phyloP scores from a whole-genome alignment of 2,329 filamentous ascomycete species.

The Penicillium sp. region DNA sequence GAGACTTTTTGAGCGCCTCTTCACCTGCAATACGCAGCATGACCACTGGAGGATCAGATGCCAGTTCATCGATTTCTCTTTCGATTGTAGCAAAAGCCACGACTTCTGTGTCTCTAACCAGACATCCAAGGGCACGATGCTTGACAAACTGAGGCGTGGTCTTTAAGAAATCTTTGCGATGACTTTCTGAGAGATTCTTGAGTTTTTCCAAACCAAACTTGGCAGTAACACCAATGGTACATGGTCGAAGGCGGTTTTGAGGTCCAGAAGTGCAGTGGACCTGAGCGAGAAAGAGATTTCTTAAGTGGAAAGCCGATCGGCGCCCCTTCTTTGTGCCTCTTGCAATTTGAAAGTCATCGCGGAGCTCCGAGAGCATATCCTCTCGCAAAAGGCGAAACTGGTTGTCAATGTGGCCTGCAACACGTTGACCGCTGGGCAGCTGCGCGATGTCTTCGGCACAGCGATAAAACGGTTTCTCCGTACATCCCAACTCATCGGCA shows the following conservation, averaged over 20 bases:
- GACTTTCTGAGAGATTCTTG: conserved; percentile 19
- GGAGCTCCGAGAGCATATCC: conserved; percentile 66
- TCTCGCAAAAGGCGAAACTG: conserved; percentile 70
- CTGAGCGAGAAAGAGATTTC: conserved; percentile 33
- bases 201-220: conserved; percentile 48
- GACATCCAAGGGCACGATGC: conserved; percentile 61
- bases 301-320: conserved; percentile 40
- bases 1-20: conserved; percentile 45
- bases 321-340: conserved; percentile 50
- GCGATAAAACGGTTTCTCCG: conserved; percentile 55
- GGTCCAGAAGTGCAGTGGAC: conserved; percentile 38
- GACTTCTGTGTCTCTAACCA: conserved; percentile 53
- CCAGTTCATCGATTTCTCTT: conserved; percentile 50
- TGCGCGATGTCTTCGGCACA: conserved; percentile 51
- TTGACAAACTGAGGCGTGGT: conserved; percentile 54
- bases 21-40: conserved; percentile 53
- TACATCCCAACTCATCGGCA: conserved; percentile 59
- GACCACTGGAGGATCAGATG: conserved; percentile 45
- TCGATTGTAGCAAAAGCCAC: conserved; percentile 61
- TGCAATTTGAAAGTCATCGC: conserved; percentile 58
- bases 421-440: conserved; percentile 36
- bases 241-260: conserved; percentile 25
- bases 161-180: conserved; percentile 48
- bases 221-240: conserved; percentile 45
- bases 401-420: conserved; percentile 61